Evolutionary conservation across 371 early-diverging fungal genomes (phyloP).

Genomic region (Funneliformis caledonium): DNA sequence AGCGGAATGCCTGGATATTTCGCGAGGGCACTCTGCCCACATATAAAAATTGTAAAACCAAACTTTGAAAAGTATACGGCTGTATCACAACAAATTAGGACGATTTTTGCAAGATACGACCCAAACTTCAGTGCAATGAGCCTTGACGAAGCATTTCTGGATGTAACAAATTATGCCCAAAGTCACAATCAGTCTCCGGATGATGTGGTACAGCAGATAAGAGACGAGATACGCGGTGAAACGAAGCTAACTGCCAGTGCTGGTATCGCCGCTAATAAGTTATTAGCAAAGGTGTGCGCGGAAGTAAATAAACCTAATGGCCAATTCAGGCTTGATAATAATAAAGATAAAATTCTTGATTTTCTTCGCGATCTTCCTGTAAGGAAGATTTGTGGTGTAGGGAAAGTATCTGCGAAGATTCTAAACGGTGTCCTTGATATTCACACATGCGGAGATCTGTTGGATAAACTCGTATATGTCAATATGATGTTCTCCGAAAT

Average conservation of each 20-base stretch:
- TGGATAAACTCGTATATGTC: constrained; percentile 1
- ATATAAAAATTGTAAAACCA: constrained; percentile 57
- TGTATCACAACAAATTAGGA: constrained; percentile 55
- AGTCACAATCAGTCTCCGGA: constrained; percentile 53
- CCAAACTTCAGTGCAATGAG: constrained; percentile 61
- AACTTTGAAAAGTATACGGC: constrained; percentile 62
- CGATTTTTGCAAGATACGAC: constrained; percentile 59
- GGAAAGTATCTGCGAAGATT: constrained; percentile 23
- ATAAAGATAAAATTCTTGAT: constrained; percentile 18
- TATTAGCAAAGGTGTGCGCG: constrained; percentile 61
- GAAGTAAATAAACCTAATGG: constrained; percentile 76
- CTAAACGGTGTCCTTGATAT: constrained; percentile 22
- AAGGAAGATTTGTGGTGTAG: constrained; percentile 32
- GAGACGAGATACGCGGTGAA: constrained; percentile 57
- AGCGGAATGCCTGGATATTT: constrained; percentile 76
- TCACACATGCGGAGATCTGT: constrained; percentile 21
- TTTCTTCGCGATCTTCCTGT: constrained; percentile 15
- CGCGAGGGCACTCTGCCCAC: constrained; percentile 66
- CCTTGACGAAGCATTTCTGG: constrained; percentile 71
- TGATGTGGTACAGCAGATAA: constrained; percentile 58
- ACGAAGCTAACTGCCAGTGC: constrained; percentile 69
- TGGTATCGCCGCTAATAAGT: constrained; percentile 67
- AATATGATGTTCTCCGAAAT: not conserved
- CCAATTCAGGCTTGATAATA: constrained; percentile 24
- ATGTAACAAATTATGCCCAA: constrained; percentile 61